phyloP scores from a whole-genome alignment of 441 rosid species.

The Populus tomentosa region DNA sequence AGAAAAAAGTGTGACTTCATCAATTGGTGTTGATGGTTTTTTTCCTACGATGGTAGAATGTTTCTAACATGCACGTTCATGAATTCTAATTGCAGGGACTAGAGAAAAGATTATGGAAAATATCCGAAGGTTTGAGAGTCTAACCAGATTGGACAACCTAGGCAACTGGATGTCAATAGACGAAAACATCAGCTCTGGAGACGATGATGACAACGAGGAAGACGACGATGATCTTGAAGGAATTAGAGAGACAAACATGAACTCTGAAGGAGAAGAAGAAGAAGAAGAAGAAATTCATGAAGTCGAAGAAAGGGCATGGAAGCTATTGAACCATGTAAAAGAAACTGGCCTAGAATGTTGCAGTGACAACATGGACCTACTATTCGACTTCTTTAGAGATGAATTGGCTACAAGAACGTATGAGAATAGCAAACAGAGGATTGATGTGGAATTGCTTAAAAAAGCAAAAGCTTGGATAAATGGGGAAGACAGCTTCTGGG shows the following conservation, averaged over 20 bases:
- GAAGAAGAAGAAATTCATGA: slow-evolving; percentile 12
- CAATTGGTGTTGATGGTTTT: not conserved
- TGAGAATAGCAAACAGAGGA: slow-evolving; percentile 1
- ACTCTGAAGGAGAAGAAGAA: slow-evolving; percentile 12
- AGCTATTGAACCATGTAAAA: slow-evolving; percentile 39
- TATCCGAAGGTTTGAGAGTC: slow-evolving; percentile 32
- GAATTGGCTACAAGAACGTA: slow-evolving; percentile 30
- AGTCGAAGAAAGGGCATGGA: slow-evolving; percentile 40
- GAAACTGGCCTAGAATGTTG: slow-evolving; percentile 26
- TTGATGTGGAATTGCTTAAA: slow-evolving; percentile 23
- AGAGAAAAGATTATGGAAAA: slow-evolving; percentile 36
- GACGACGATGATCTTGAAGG: slow-evolving; percentile 1
- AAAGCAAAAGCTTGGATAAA: slow-evolving; percentile 47
- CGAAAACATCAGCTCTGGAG: slow-evolving; percentile 18
- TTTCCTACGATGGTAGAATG: not conserved
- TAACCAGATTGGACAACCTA: slow-evolving; percentile 29
- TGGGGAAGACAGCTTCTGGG: slow-evolving; percentile 28
- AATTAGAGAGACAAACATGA: not conserved
- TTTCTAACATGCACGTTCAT: not conserved
- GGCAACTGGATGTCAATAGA: slow-evolving; percentile 36
- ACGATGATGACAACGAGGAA: slow-evolving; percentile 20
- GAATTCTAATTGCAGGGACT: slow-evolving; percentile 22
- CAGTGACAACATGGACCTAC: slow-evolving; percentile 19
- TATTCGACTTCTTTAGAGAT: slow-evolving; percentile 55
- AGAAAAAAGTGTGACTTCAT: no score